These are phyloP conservation scores for Hypoxylon sp. DNA, from an alignment of 2,329 filamentous ascomycete genomes.

Conservation along the genomic window DNA sequence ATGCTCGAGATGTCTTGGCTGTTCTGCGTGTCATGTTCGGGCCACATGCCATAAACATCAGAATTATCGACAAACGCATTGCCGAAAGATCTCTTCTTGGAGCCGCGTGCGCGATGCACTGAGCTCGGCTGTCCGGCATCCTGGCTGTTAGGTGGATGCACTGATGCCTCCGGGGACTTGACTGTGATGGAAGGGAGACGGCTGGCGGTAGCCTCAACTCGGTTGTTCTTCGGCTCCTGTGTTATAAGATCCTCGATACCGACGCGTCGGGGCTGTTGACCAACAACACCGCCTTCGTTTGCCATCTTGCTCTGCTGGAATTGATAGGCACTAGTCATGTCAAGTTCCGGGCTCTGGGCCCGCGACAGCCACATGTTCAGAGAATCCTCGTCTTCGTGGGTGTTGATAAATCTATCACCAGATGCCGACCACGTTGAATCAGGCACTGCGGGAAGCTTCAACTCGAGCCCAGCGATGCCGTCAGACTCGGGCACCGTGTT, in stretches of 20 bases:
- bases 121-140: too few species aligned
- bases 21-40: too few species aligned
- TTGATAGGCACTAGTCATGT: constrained; percentile 46
- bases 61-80: too few species aligned
- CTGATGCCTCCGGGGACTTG: too few species aligned
- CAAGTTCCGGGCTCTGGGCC: constrained; percentile 37
- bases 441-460: background rate
- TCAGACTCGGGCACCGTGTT: constrained; percentile 1
- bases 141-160: too few species aligned
- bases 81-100: too few species aligned
- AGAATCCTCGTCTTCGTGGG: constrained; percentile 30
- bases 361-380: constrained; percentile 9
- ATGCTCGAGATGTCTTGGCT: too few species aligned
- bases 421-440: constrained; percentile 39
- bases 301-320: constrained; percentile 44
- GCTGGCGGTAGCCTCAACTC: background rate
- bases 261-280: constrained; percentile 34
- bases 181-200: background rate
- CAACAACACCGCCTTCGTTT: constrained; percentile 13
- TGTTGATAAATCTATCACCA: constrained; percentile 47
- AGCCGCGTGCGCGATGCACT: too few species aligned
- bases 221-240: constrained; percentile 35
- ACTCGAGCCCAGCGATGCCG: background rate
- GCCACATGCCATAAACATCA: too few species aligned
- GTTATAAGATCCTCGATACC: constrained; percentile 42